Evolutionary conservation across 768 basidiomycete species (phyloP).

Genomic region (Tylopilus vinaceipallidus): DNA sequence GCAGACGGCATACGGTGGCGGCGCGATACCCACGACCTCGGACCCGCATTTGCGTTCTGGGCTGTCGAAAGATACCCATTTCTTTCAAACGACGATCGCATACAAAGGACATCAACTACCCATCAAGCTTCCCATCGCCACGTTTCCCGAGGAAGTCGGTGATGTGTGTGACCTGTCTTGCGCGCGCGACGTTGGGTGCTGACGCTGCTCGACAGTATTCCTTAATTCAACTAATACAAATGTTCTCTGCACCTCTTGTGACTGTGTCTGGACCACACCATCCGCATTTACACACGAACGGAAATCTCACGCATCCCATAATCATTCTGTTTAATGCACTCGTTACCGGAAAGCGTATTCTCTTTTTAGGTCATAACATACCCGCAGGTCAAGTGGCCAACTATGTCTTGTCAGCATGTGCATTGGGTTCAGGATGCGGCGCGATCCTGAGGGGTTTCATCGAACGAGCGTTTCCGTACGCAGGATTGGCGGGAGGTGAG

Average conservation of each 20-base stretch:
- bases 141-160: conserved; percentile 94
- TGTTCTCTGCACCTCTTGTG: conserved; percentile 62
- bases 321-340: conserved; percentile 96
- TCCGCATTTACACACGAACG: conserved; percentile 92
- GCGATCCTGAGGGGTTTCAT: conserved; percentile 81
- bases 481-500: conserved; percentile 83
- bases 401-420: conserved; percentile 92
- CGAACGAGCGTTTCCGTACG: conserved; percentile 92
- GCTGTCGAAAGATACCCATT: conserved; percentile 86
- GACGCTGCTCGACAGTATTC: conserved; percentile 64
- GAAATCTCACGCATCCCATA: conserved; percentile 87
- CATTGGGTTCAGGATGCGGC: conserved; percentile 89
- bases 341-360: conserved; percentile 91
- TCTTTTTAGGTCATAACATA: conserved; percentile 88
- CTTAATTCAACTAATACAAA: conserved; percentile 83
- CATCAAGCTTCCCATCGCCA: conserved; percentile 86
- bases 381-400: conserved; percentile 89
- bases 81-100: conserved; percentile 80
- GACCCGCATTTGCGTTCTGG: conserved; percentile 50
- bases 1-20: conserved; percentile 34
- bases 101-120: conserved; percentile 85
- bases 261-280: conserved; percentile 74
- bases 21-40: conserved; percentile 40
- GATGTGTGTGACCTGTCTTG: conserved; percentile 60
- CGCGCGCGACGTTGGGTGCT: conserved; percentile 6